Evolutionary conservation across 768 basidiomycete genomes (phyloP), one percentile per base, ranked within the genome.

Genomic region (Mrakia hoshinonis): DNA sequence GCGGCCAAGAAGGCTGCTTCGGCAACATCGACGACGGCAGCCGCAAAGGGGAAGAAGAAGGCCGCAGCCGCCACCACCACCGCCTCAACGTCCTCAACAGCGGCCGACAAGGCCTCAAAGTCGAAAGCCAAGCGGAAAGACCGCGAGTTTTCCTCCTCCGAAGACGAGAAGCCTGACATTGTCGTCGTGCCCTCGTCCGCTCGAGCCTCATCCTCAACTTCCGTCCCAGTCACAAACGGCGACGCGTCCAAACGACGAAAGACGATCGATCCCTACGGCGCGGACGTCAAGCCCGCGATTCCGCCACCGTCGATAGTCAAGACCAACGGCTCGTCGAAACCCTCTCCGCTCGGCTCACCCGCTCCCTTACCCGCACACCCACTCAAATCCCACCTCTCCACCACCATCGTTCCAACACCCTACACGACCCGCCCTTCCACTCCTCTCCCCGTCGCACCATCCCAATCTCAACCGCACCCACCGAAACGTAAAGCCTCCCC

Each of bases 401-500:
- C 49, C 49, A 22, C 36, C 58, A 31, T 36, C 34, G 31, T 38
- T 18, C n/a, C 58, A 11, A 61, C 58, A 9, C 31, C 31, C 22
- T 36, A 61, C 58, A 31, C 55, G 24, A 31, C 55, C 26, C 55
- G 55, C 3, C 55, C 55, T 31, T 58, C 55, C 29, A 58, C 55
- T 7, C 55, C 55, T 31, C 55, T 58, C 55, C 29, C 6, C 2
- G 10, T 4, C 55, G 1, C 58, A 61, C 20, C 58, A 34, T 22
- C 15, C 34, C 58, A 31, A 11, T 11, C 58, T 7, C 43, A 52
- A n/a, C 26, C 51, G n/a, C n/a, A 52, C 51, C 51, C 26, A 22
- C 26, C 51, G 20, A 29, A 52, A 52, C 51, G 46, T 24, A 64
- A 64, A 49, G 43, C 64, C 31, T 66, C 64, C 4, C 64, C 64